Evolutionary conservation across 768 basidiomycete species (phyloP).

Genomic region (Boletus subcaerulescens): DNA sequence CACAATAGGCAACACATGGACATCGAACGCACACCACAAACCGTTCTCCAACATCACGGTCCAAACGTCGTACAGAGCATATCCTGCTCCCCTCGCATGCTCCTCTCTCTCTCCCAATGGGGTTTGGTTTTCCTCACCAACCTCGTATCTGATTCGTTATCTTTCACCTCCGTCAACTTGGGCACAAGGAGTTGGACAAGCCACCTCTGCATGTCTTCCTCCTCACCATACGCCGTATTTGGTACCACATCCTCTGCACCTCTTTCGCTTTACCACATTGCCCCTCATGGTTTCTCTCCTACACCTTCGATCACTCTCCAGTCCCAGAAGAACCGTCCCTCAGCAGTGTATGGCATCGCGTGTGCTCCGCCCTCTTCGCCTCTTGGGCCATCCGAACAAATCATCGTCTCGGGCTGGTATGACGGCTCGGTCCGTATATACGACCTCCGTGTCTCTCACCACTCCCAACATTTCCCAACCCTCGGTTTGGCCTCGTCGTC

Average conservation of each 20-base stretch:
- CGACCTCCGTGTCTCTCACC: constrained; percentile 57
- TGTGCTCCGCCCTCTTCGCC: constrained; percentile 58
- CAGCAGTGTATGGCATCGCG: constrained; percentile 74
- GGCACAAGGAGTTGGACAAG: constrained; percentile 60
- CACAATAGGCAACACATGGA: constrained; percentile 13
- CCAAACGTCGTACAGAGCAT: constrained; percentile 57
- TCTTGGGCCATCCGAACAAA: constrained; percentile 68
- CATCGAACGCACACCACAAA: constrained; percentile 21
- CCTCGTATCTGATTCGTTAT: constrained; percentile 17
- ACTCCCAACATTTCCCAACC: constrained; percentile 7
- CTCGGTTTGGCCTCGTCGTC: constrained; percentile 1
- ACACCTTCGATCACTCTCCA: constrained; percentile 50
- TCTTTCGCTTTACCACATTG: constrained; percentile 54
- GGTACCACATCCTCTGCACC: constrained; percentile 59
- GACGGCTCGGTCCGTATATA: constrained; percentile 72
- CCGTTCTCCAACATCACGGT: constrained; percentile 33
- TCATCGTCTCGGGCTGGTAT: constrained; percentile 80
- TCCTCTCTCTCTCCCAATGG: constrained; percentile 57
- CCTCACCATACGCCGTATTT: constrained; percentile 62
- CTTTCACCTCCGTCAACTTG: constrained; percentile 40
- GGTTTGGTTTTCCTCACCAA: constrained; percentile 47
- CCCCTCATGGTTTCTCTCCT: constrained; percentile 42
- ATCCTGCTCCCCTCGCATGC: constrained; percentile 39
- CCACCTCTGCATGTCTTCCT: constrained; percentile 49
- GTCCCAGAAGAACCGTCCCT: constrained; percentile 33